A percentile compares a stretch with the other conserved stretches of the same genome.
Evolutionary conservation across 2,329 filamentous ascomycete genomes (phyloP).

Genomic region (Ploettnerulaceae sp.): DNA sequence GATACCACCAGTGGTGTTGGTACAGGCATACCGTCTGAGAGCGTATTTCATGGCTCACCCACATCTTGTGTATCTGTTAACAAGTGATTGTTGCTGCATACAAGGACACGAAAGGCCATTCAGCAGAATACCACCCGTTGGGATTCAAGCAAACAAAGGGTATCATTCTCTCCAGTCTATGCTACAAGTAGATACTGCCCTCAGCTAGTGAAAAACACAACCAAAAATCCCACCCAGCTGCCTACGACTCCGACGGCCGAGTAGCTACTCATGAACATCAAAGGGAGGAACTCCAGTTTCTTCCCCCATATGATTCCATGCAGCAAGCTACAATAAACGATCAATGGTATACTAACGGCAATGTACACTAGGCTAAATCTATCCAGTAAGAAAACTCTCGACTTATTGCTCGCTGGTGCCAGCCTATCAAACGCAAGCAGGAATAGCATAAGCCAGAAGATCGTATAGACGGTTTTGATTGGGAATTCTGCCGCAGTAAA

Average conservation of each 20-base stretch:
- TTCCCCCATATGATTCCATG: conserved; percentile 81
- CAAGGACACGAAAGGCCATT: no score
- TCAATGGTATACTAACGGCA: conserved; percentile 79
- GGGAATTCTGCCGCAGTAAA: conserved; percentile 92
- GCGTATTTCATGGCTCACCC: no score
- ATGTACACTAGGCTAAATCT: conserved; percentile 89
- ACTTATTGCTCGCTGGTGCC: conserved; percentile 73
- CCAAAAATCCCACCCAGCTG: conserved; percentile 91
- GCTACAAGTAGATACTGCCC: not conserved
- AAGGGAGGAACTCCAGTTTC: conserved; percentile 80
- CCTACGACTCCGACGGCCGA: conserved; percentile 90
- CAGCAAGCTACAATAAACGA: conserved; percentile 80
- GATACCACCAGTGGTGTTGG: no score
- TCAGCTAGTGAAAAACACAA: conserved; percentile 69
- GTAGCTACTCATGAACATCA: conserved; percentile 97
- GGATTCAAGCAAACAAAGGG: conserved; percentile 5
- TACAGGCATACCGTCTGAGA: no score
- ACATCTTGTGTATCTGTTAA: no score
- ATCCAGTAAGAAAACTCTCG: conserved; percentile 86
- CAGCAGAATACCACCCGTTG: no score
- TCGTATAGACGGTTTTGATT: conserved; percentile 87
- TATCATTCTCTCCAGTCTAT: conserved; percentile 8
- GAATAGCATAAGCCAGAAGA: conserved; percentile 86
- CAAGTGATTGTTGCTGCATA: not conserved
- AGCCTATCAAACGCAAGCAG: conserved; percentile 81